Conservation (phyloP, 2,329 filamentous ascomycete genomes). For the Cladosporium phlei region DNA sequence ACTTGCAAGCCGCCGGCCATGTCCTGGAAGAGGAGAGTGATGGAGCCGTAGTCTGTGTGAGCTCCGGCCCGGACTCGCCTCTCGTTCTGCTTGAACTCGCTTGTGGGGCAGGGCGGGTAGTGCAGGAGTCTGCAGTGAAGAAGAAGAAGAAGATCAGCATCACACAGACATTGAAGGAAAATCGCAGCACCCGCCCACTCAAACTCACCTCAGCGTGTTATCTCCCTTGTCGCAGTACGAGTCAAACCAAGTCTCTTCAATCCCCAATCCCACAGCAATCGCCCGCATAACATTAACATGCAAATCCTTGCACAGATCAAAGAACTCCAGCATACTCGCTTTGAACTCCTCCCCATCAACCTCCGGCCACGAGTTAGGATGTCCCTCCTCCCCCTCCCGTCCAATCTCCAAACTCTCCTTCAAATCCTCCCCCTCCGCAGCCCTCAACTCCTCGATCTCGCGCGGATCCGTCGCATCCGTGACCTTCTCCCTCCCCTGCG, state of each 20-base stretch:
- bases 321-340: conserved; percentile 69
- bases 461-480: conserved; percentile 48
- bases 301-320: conserved; percentile 65
- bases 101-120: conserved; percentile 53
- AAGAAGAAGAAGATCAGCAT: not conserved
- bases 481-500: conserved; percentile 61
- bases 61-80: conserved; percentile 63
- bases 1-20: conserved; percentile 53
- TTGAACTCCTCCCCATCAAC: conserved; percentile 62
- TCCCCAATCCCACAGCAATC: conserved; percentile 57
- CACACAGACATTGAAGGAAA: not conserved
- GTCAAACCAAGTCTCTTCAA: conserved; percentile 76
- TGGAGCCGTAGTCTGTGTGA: conserved; percentile 53
- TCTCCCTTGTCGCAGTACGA: conserved; percentile 64
- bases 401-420: conserved; percentile 62
- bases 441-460: conserved; percentile 54
- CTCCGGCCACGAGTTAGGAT: conserved; percentile 74
- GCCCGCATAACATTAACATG: conserved; percentile 67
- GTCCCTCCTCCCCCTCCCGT: conserved; percentile 53
- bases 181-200: not conserved
- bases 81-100: conserved; percentile 48
- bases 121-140: conserved; percentile 35
- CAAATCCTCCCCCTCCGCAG: conserved; percentile 35
- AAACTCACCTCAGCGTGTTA: conserved; percentile 48
- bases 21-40: conserved; percentile 51